Evolutionary conservation across 2,329 filamentous ascomycete genomes (phyloP), one percentile per base, ranked within the genome.

Genomic region (Cladorrhinum sp.): DNA sequence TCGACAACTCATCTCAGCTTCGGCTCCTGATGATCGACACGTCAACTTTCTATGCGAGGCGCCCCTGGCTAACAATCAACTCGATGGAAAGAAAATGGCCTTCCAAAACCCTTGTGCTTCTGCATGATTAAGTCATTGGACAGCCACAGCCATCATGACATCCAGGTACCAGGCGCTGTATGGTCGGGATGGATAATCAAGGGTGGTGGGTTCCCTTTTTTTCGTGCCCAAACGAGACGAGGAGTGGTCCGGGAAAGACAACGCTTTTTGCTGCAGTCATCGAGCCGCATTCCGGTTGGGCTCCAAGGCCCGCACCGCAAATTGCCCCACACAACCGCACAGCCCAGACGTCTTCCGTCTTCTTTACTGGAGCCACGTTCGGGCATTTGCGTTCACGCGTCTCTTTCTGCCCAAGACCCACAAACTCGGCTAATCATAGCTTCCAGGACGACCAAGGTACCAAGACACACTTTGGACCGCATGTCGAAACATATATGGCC

Each of bases 311-410:
- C 64, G 63, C 63, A 55, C 66, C 65, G 57, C 55, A 55, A 58
- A 58, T 8, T 64, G 63, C 50, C 59, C 64, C 66, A 66, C 49
- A 61, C 56, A 33, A 20, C 42, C 48, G 39, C 57, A 61, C 66
- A 49, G 54, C 39, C 39, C 64, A 58, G 63, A 64, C 59, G 58
- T 63, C 33, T 55, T 52, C 57, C 51, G 57, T 59, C 49, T 57
- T 46, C 33, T 66, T 64, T 66, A 74, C 64, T 76, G 73, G 74
- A 72, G 73, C 75, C 75, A 77, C 74, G 74, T 76, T 71, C 71
- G 62, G 66, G 62, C 62, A 54, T 59, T 63, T 64, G 58, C 62
- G 54, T 64, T 64, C 66, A 57, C 65, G 65, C 67, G 65, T 65
- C 42, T 36, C 66, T 71, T 72, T 63, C 67, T 73, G 71, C 71